Conservation (phyloP, 1,139 yeast species). For the Hyphopichia wangnamkhiaoensis region DNA sequence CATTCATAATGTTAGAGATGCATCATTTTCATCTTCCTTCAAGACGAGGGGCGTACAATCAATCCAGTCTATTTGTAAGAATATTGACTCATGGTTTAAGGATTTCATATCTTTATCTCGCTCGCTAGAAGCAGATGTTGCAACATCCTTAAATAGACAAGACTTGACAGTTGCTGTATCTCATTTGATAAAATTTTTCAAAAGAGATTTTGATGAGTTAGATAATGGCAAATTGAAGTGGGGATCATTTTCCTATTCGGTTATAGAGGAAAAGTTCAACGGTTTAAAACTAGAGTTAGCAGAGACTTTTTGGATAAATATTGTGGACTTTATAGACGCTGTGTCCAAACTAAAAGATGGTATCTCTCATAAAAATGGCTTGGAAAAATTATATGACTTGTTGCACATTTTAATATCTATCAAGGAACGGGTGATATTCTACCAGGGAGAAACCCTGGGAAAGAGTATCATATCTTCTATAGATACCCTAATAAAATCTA, state of each 20-base stretch:
- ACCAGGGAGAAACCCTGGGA: not conserved
- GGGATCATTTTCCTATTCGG: constrained; percentile 2
- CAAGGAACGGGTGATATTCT: not conserved
- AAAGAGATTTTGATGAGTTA: constrained; percentile 3
- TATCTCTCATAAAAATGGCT: constrained; percentile 2
- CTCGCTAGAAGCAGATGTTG: constrained; percentile 2
- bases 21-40: constrained; percentile 8
- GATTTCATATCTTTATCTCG: constrained; percentile 13
- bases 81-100: constrained; percentile 27
- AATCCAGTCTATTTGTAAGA: constrained; percentile 12
- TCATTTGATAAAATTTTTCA: constrained; percentile 1
- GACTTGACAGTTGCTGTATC: not conserved
- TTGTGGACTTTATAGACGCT: constrained; percentile 9
- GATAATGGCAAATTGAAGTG: not conserved
- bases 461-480: not conserved
- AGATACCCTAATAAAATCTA: constrained; percentile 5
- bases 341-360: constrained; percentile 1
- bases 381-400: constrained; percentile 13
- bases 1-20: constrained; percentile 12
- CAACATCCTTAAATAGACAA: constrained; percentile 2
- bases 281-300: constrained; percentile 11
- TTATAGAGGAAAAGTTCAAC: constrained; percentile 8
- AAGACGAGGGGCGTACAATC: constrained; percentile 1
- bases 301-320: constrained; percentile 13
- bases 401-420: constrained; percentile 13